Evolutionary conservation across 495 filamentous ascomycete genomes (phyloP).

Genomic region (Podospora pseudopauciseta): DNA sequence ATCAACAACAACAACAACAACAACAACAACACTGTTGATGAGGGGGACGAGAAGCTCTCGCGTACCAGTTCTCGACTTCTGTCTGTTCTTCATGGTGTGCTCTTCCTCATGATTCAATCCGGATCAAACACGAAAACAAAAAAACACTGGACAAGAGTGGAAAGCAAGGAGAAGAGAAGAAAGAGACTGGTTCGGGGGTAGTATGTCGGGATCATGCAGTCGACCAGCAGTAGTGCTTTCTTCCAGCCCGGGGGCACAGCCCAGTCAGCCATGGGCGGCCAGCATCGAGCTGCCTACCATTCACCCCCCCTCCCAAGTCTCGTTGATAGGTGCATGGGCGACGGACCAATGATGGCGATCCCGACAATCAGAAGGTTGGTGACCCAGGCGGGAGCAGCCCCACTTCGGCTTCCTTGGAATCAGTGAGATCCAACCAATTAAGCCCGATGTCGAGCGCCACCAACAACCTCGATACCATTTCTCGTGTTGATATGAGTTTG

Average conservation of each 20-base stretch:
- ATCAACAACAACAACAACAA: not conserved
- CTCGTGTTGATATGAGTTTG: not conserved
- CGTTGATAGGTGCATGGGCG: conserved; percentile 13
- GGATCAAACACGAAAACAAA: not conserved
- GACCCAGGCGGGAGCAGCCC: conserved; percentile 2
- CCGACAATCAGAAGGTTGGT: conserved; percentile 14
- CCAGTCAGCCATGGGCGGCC: not conserved
- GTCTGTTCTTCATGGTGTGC: conserved; percentile 32
- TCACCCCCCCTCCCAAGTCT: not conserved
- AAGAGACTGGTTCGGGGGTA: not conserved
- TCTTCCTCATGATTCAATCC: not conserved
- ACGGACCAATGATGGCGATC: conserved; percentile 17
- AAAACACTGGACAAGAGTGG: not conserved
- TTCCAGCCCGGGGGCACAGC: conserved; percentile 2
- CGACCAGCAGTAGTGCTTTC: not conserved
- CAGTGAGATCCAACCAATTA: conserved; percentile 10
- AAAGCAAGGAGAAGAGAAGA: not conserved
- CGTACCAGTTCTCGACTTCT: conserved; percentile 31
- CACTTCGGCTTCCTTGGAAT: conserved; percentile 2
- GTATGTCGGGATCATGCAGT: not conserved
- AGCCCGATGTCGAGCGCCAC: conserved; percentile 7
- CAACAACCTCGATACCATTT: not conserved
- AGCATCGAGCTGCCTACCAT: conserved; percentile 1
- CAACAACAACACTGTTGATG: not conserved
- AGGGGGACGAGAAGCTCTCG: not conserved